Base-by-base conservation (phyloP, 192 early-diverging fungal genomes). In the Entomortierella parvispora region DNA sequence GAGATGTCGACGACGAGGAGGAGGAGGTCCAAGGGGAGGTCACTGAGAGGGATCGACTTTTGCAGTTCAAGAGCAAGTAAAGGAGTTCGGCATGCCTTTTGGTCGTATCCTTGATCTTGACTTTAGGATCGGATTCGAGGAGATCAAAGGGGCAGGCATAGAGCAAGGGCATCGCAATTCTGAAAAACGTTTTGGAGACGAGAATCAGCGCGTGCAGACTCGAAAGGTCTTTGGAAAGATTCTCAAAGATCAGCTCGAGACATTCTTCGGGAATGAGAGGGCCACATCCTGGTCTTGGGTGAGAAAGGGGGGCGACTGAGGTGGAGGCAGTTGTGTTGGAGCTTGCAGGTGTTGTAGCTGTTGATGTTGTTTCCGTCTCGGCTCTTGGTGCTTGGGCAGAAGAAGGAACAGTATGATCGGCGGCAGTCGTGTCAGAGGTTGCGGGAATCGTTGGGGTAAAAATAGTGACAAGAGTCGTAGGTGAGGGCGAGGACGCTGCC, bases 21-120 rank as follows among this genome's bases (percentile, higher is more conserved):
- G 10, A 43, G 33, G 10, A 44, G 4, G 7, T 56, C n/a, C n/a
- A n/a, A n/a, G n/a, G n/a, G n/a, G n/a, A n/a, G n/a, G n/a, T n/a
- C n/a, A n/a, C n/a, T n/a, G n/a, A n/a, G n/a, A n/a, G n/a, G n/a
- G n/a, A n/a, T 48, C 5, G 20, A 55, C 54, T 34, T 22, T 65
- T 57, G 46, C 71, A 76, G 32, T 76, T 76, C 66, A 77, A 49
- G 14, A 77, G 58, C 10, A 77, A 56, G 47, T 58, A 77, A n/a
- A 77, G 48, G 15, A 77, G 55, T 5, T 42, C 29, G n/a, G 74
- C 65, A 64, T 77, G 74, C 29, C 74, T 42, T 51, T 31, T 49
- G 43, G 55, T 77, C 15, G 65, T 29, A 0, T 77, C 74, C 18
- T 68, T 65, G 1, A 65, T 23, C 0, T 58, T 57, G n/a, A 5